Evolutionary conservation across 2,329 filamentous ascomycete species (phyloP).

Genomic region (Ophiostoma sp.): DNA sequence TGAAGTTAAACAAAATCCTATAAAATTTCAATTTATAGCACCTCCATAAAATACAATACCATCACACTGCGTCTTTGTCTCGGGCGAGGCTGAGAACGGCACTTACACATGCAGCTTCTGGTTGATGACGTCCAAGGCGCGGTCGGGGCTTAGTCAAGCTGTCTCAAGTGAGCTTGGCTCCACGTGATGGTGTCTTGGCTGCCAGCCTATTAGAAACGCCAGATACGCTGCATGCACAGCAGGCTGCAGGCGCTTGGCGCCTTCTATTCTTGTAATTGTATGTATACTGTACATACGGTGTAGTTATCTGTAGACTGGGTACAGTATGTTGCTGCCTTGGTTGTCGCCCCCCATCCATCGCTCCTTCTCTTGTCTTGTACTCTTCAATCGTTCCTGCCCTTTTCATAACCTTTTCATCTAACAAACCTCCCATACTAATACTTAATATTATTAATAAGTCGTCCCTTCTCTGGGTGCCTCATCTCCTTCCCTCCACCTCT

Average conservation of each 20-base stretch:
- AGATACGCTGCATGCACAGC: neutral
- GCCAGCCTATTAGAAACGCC: neutral
- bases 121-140: conserved; percentile 2
- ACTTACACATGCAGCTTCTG: neutral
- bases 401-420: neutral
- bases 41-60: too few relatives aligned
- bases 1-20: too few relatives aligned
- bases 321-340: neutral
- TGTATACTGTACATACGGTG: neutral
- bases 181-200: neutral
- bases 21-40: too few relatives aligned
- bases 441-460: neutral
- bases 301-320: neutral
- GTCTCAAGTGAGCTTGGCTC: neutral
- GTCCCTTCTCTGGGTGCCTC: neutral
- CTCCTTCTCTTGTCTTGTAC: neutral
- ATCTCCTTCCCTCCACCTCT: neutral
- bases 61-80: neutral
- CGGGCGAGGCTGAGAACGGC: neutral
- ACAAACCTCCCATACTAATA: neutral
- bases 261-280: neutral
- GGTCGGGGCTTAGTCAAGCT: neutral
- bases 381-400: neutral
- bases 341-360: neutral
- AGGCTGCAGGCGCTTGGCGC: neutral